A percentile compares a stretch with the other conserved stretches of the same genome.
Conservation (phyloP, 1,284 basidiomycete genomes). For the Microbotryomycetes sp. region DNA sequence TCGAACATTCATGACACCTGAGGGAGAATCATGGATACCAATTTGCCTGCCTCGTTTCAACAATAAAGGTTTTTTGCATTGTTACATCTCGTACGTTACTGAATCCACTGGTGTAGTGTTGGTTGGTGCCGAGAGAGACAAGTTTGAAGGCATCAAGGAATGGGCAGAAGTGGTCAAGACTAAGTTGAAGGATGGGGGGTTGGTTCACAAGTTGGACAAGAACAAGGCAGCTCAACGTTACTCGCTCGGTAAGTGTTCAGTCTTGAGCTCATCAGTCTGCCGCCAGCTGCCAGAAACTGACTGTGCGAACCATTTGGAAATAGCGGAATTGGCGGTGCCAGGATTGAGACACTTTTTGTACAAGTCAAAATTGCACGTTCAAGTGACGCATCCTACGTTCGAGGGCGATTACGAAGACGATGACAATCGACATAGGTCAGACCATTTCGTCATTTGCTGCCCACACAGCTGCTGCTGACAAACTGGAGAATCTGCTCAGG, state of each 20-base stretch:
- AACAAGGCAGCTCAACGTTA: slow-evolving; percentile 51
- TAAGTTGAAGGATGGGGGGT: slow-evolving; percentile 9
- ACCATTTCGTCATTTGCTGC: slow-evolving; percentile 1
- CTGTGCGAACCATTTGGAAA: too few species aligned
- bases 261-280: too few species aligned
- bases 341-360: slow-evolving; percentile 91
- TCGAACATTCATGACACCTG: slow-evolving; percentile 58
- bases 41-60: slow-evolving; percentile 95
- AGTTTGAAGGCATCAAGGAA: slow-evolving; percentile 49
- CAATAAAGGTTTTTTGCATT: slow-evolving; percentile 81
- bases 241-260: slow-evolving; percentile 43
- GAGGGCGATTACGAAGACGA: slow-evolving; percentile 69
- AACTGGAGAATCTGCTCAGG: slow-evolving; percentile 47
- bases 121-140: slow-evolving; percentile 46
- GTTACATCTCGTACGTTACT: slow-evolving; percentile 72
- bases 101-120: slow-evolving; percentile 44
- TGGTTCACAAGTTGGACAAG: slow-evolving; percentile 53
- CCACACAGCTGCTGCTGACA: slow-evolving; percentile 8
- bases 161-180: slow-evolving; percentile 60
- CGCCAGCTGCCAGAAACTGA: too few species aligned
- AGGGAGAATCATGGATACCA: slow-evolving; percentile 83
- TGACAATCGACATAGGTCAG: slow-evolving; percentile 49
- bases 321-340: slow-evolving; percentile 65
- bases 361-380: slow-evolving; percentile 80
- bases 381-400: slow-evolving; percentile 73